phyloP scores from a whole-genome alignment of 2,329 filamentous ascomycete species.

The Periglandula ipomoeae region DNA sequence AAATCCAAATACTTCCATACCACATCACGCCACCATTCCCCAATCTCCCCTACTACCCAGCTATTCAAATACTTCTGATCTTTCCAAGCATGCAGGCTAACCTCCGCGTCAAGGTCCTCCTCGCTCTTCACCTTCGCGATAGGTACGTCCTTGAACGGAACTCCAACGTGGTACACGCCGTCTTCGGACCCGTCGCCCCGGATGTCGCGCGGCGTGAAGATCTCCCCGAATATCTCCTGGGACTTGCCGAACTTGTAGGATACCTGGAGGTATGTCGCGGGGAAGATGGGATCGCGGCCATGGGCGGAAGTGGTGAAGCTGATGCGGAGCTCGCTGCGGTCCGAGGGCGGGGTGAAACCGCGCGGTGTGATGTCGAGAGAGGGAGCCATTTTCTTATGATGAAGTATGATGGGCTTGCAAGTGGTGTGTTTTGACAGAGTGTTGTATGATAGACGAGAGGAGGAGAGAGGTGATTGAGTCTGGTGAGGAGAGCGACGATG shows the following conservation, averaged over 20 bases:
- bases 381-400: neutral
- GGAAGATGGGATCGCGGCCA: slow-evolving; percentile 6
- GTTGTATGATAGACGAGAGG: too few relatives aligned
- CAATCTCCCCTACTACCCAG: slow-evolving; percentile 2
- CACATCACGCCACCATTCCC: neutral
- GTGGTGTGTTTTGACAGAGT: too few relatives aligned
- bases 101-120: neutral
- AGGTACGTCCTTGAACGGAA: neutral
- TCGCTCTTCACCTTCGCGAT: neutral
- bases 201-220: slow-evolving; percentile 7
- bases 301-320: slow-evolving; percentile 7
- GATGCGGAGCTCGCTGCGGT: slow-evolving; percentile 1
- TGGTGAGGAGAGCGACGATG: too few relatives aligned
- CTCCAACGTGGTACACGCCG: neutral
- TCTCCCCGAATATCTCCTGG: slow-evolving; percentile 4
- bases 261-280: slow-evolving; percentile 9
- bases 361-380: neutral
- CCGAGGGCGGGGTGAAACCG: neutral
- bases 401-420: neutral
- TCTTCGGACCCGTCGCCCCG: neutral
- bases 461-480: too few relatives aligned
- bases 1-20: too few relatives aligned
- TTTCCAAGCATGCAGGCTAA: slow-evolving; percentile 7
- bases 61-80: slow-evolving; percentile 1
- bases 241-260: slow-evolving; percentile 7